Base-by-base conservation (phyloP, 116 monocot species). In the Phalaenopsis hybrid region DNA sequence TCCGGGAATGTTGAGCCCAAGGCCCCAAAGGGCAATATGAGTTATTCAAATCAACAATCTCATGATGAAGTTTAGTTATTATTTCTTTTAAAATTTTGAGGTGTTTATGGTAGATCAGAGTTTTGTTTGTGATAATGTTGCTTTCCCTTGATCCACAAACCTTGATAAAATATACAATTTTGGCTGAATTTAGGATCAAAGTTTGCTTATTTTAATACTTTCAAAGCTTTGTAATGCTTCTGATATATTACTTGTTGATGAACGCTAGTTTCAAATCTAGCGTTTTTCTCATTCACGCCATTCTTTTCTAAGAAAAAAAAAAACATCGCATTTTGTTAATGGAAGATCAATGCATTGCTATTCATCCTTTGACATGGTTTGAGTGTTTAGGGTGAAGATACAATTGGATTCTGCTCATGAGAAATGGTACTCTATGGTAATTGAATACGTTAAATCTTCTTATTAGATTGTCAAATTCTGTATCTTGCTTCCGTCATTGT, bases 51-150 rank as follows among this genome's bases (percentile, higher is more conserved):
- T 37, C 37, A 37, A 37, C 37, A 0, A 37, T 2, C 37, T 37
- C 37, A 37, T 37, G 37, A 37, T 37, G 37, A 37, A 0, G 20
- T 45, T 23, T 50, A 25, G 77, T 77, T 43, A 17, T 17, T 75
- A 6, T 48, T n/a, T 77, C 28, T 13, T 77, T 48, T 48, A 28
- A 0, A 46, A 75, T 20, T 75, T 45, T 0, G n/a, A 2, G 46
- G 7, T 46, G 45, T 18, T 11, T 18, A 11, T 44, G 2, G 77
- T 51, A 77, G 77, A 77, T 77, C 77, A 15, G 20, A 52, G 23
- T 28, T 46, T 37, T 75, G n/a, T 18, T 46, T 75, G 46, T 46
- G 75, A 75, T 8, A 75, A n/a, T 75, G 44, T 46, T 75, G 75
- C 75, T 45, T 45, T 75, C 43, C 18, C 45, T 75, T 75, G 75